Evolutionary conservation across 441 rosid genomes (phyloP), one percentile per base, ranked within the genome.

Genomic region (Flueggea neowawraea): DNA sequence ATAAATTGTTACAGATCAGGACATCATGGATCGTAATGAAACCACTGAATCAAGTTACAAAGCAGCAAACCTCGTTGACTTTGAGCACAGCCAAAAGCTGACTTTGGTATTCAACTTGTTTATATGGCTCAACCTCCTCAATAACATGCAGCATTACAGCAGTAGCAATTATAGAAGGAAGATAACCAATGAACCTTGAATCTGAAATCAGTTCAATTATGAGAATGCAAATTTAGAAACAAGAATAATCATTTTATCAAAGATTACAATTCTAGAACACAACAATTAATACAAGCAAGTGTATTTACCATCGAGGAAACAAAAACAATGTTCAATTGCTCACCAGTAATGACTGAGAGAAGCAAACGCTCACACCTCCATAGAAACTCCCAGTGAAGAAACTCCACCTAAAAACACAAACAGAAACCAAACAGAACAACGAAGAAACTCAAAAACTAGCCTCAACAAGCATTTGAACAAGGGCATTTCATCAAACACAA

Each of bases 101-200:
- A 62, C 65, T 59, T 52, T 71, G 78, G 71, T 77, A 81, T 45
- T 79, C 77, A 12, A 63, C 54, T 62, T 58, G 67, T 62, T 77
- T 75, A 68, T 65, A 63, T 47, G 83, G 85, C 54, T 83, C 79
- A 55, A 74, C 69, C 39, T 64, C 62, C 57, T 77, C 71, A 53
- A 82, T 61, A 47, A 78, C 80, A 59, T 78, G 86, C 65, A 89
- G 77, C 78, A 86, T 78, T 68, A 65, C 69, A 49, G 87, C 86
- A 45, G 84, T 65, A 47, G 90, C 96, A 67, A 89, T 68, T 50
- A 66, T 76, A 58, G 93, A 89, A 36, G 96, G 87, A 50, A 78
- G 81, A 67, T 70, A 84, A 43, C 73, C 15, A 72, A 77, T 66
- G 61, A 72, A 81, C 64, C 87, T 79, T 52, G 77, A 70, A 71